Evolutionary conservation across 768 basidiomycete genomes (phyloP).

Genomic region (Mycena indigotica): DNA sequence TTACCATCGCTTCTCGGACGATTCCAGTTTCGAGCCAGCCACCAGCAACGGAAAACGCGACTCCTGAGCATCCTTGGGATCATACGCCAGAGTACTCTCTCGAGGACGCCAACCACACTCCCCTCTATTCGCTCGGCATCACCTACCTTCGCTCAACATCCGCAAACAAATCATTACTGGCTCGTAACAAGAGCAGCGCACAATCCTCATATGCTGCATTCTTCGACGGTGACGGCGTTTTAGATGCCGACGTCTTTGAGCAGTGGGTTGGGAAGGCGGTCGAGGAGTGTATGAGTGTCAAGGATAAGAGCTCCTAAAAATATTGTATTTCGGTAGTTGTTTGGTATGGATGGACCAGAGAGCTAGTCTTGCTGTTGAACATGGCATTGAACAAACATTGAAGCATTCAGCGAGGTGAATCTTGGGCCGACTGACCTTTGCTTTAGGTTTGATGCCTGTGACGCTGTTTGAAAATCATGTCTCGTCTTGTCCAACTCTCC

Average conservation of each 20-base stretch:
- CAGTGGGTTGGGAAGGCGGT: slow-evolving; percentile 78
- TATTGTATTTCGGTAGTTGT: slow-evolving; percentile 5
- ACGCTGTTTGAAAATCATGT: slow-evolving; percentile 16
- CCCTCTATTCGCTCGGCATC: slow-evolving; percentile 67
- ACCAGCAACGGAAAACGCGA: slow-evolving; percentile 24
- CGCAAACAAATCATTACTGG: slow-evolving; percentile 83
- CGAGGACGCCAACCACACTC: slow-evolving; percentile 25
- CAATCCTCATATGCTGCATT: slow-evolving; percentile 67
- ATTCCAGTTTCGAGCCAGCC: slow-evolving; percentile 49
- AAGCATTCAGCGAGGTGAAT: background rate
- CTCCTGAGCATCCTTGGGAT: slow-evolving; percentile 27
- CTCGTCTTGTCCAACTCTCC: slow-evolving; percentile 32
- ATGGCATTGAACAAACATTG: background rate
- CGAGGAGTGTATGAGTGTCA: slow-evolving; percentile 63
- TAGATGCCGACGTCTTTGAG: slow-evolving; percentile 78
- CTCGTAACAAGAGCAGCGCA: slow-evolving; percentile 62
- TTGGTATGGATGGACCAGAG: background rate
- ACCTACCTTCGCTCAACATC: slow-evolving; percentile 79
- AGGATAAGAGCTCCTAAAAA: slow-evolving; percentile 52
- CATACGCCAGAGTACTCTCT: slow-evolving; percentile 40
- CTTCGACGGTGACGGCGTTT: slow-evolving; percentile 78
- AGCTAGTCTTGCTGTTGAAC: background rate
- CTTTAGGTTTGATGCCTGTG: slow-evolving; percentile 8
- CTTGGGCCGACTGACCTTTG: background rate
- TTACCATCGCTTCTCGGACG: slow-evolving; percentile 76